Evolutionary conservation across 331 rosid genomes (phyloP).

Genomic region (Acacia concinna): DNA sequence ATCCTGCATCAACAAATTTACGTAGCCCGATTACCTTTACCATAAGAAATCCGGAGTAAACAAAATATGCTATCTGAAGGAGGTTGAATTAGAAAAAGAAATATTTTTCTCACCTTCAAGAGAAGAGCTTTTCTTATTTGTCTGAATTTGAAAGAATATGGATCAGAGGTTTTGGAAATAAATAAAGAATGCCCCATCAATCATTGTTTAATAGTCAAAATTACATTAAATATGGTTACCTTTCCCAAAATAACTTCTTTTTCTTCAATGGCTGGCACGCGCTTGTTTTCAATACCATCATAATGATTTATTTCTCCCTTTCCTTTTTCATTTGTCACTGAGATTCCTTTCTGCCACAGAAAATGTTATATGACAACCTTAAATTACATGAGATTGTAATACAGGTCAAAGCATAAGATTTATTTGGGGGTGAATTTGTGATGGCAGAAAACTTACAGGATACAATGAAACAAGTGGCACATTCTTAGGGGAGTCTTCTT

Average conservation of each 20-base stretch:
- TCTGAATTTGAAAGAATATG: conserved; percentile 47
- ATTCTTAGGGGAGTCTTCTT: conserved; percentile 40
- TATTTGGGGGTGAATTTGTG: neutral
- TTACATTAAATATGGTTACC: conserved; percentile 32
- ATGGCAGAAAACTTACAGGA: conserved; percentile 44
- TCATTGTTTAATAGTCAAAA: neutral
- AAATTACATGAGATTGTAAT: neutral
- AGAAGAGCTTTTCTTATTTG: conserved; percentile 41
- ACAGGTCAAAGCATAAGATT: neutral
- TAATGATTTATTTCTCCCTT: neutral
- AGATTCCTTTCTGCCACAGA: neutral
- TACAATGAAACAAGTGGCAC: conserved; percentile 35
- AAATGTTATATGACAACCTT: neutral
- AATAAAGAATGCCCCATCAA: neutral
- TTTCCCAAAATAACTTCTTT: neutral
- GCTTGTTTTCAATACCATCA: neutral
- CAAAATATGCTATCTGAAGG: conserved; percentile 22
- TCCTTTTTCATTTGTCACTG: neutral
- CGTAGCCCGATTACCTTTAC: conserved; percentile 24
- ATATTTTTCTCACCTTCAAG: conserved; percentile 54
- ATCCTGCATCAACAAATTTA: conserved; percentile 50
- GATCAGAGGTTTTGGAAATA: conserved; percentile 25
- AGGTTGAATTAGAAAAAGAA: conserved; percentile 4
- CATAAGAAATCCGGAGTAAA: conserved; percentile 19
- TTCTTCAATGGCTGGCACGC: neutral